Percentiles rank a stretch among this genome's conserved stretches.
Conservation (phyloP, 768 basidiomycete species). For the Mycena rosella region DNA sequence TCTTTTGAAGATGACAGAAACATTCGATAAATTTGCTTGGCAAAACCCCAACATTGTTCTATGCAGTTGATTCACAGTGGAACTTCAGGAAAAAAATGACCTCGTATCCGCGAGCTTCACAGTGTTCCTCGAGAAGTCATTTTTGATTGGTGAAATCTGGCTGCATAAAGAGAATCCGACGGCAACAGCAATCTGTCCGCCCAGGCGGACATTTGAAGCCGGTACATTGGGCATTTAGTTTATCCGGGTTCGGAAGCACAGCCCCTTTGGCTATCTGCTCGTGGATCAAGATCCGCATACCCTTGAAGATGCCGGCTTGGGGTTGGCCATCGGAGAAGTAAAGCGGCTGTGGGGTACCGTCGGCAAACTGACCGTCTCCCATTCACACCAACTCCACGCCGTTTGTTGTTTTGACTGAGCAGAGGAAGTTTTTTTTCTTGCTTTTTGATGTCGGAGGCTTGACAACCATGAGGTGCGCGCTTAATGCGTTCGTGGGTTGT, state of each 20-base stretch:
- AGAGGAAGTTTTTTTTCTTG: neutral
- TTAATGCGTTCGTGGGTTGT: no score
- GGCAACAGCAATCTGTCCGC: neutral
- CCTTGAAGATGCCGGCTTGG: conserved; percentile 8
- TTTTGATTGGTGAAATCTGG: neutral
- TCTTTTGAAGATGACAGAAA: no score
- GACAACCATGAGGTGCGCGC: no score
- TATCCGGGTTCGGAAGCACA: neutral
- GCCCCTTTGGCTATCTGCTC: neutral
- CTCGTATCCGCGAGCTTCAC: neutral
- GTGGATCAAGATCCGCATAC: neutral
- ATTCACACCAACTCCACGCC: neutral
- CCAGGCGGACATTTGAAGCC: neutral
- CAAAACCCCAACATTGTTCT: no score
- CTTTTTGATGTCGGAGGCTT: no score
- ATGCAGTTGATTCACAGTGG: no score
- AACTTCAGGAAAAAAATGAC: conserved; percentile 1
- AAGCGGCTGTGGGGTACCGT: neutral
- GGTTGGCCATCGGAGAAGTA: neutral
- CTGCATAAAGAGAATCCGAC: neutral
- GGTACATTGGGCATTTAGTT: neutral
- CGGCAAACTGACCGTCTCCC: neutral
- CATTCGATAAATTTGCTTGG: no score
- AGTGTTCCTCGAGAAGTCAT: neutral
- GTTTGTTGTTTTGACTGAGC: neutral